These are phyloP conservation scores for Tetragonia tetragonoides DNA, from an alignment of 148 eudicot species.

Conservation along the genomic window DNA sequence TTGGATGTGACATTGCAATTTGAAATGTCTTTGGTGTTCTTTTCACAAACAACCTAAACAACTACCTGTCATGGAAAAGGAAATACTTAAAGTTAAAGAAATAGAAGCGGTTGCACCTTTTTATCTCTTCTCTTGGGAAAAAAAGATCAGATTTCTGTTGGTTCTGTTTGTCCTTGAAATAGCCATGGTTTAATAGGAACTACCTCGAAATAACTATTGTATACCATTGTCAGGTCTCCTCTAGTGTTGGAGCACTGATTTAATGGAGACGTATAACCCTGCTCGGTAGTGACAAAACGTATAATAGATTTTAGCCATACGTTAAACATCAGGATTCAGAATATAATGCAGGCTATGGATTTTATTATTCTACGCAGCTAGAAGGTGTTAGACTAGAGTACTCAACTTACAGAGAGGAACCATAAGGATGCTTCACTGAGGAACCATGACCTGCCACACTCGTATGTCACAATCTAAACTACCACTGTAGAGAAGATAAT, in stretches of 20 bases:
- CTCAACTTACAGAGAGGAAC: constrained; percentile 8
- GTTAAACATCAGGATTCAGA: background rate
- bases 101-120: background rate
- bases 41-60: background rate
- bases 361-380: constrained; percentile 11
- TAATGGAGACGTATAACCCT: background rate
- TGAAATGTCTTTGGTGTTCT: background rate
- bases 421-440: constrained; percentile 25
- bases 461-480: constrained; percentile 79
- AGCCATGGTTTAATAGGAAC: background rate
- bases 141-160: background rate
- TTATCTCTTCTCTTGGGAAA: background rate
- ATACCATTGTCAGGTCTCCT: background rate
- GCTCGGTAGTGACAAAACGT: background rate
- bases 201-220: background rate
- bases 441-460: constrained; percentile 70
- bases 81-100: background rate
- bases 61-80: background rate
- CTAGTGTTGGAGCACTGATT: background rate
- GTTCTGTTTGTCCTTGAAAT: background rate
- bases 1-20: constrained; percentile 3
- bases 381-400: constrained; percentile 5
- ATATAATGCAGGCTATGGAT: constrained; percentile 8
- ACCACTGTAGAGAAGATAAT: constrained; percentile 66
- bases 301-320: constrained; percentile 5